Evolutionary conservation across 495 filamentous ascomycete genomes (phyloP), one percentile per base, ranked within the genome.

Genomic region (Penicillium steckii): DNA sequence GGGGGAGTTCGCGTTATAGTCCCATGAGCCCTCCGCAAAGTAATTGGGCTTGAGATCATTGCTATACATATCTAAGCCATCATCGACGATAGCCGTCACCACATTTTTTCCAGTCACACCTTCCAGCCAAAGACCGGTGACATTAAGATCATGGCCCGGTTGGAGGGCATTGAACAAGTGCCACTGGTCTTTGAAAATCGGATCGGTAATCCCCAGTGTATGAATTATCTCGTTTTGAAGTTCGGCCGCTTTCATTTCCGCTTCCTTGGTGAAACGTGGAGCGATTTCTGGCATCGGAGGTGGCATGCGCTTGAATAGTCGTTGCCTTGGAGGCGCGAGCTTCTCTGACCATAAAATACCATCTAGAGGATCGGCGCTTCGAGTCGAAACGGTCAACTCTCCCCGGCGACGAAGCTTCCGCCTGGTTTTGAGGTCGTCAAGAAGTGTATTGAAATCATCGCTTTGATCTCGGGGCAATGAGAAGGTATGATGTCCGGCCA

Each of bases 1-100:
- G 9, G 83, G 71, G 0, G 69, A 76, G 29, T 89, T 74, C 60
- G 96, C 91, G 60, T 98, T 98, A 72, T 95, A 98, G 71, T 98
- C 94, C 61, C 86, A 98, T 12, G 91, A 96, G 22, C 94, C 94
- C 26, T 82, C 82, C 6, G 90, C 85, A 65, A 94, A 96, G 71
- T 96, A 87, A 59, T 98, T 98, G 46, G 81, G 87, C 61, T 89
- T 92, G 21, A 98, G 70, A 65, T 98, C 94, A 12, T 93, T 83
- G 74, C 91, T 96, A 70, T 98, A 87, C 90, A 98, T 94, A 61
- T 98, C 94, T 56, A 98, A 69, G 1, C 94, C 94, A 70, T 98
- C 94, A 59, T 98, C 94, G 8, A 98, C 89, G 61, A 98, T 91
- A 32, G 92, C 91, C 4, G 94, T 90, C 1, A 87, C 94, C 8